Conservation (phyloP, 2,329 filamentous ascomycete species). For the Tolypocladium tropicale region DNA sequence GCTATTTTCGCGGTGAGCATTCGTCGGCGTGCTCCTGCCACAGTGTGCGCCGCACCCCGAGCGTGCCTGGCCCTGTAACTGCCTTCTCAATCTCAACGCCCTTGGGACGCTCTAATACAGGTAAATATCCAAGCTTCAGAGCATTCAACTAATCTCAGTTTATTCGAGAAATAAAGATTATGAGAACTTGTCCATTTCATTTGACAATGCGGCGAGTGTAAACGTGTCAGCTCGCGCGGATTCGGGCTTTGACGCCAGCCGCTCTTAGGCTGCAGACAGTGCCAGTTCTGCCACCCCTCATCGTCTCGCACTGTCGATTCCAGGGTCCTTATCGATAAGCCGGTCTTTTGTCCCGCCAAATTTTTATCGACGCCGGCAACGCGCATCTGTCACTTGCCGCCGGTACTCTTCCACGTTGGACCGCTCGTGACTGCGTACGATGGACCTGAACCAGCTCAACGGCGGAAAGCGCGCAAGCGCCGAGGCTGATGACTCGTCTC, state of each 20-base stretch:
- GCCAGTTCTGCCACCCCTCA: not conserved
- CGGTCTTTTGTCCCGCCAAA: conserved; percentile 14
- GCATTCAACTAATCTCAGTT: too few relatives aligned
- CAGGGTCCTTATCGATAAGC: conserved; percentile 21
- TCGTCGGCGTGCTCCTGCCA: not conserved
- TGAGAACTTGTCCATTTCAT: too few relatives aligned
- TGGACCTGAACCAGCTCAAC: conserved; percentile 5
- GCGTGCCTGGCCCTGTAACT: too few relatives aligned
- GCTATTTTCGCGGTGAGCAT: not conserved
- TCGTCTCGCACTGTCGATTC: conserved; percentile 3
- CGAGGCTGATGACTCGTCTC: conserved; percentile 28
- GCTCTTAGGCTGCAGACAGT: not conserved
- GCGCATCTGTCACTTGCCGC: not conserved
- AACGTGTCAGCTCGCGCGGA: not conserved
- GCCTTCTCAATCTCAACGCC: too few relatives aligned
- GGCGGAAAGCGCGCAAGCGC: conserved; percentile 34
- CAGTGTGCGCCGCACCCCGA: conserved; percentile 4
- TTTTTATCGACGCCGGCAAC: conserved; percentile 7
- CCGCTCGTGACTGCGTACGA: not conserved
- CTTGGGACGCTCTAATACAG: too few relatives aligned
- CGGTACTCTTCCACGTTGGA: not conserved
- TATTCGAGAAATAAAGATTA: too few relatives aligned
- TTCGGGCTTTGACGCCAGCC: not conserved
- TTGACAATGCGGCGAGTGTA: too few relatives aligned
- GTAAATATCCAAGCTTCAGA: too few relatives aligned